Evolutionary conservation across 2,329 filamentous ascomycete genomes (phyloP).

Genomic region (Coniochaeta hoffmannii): DNA sequence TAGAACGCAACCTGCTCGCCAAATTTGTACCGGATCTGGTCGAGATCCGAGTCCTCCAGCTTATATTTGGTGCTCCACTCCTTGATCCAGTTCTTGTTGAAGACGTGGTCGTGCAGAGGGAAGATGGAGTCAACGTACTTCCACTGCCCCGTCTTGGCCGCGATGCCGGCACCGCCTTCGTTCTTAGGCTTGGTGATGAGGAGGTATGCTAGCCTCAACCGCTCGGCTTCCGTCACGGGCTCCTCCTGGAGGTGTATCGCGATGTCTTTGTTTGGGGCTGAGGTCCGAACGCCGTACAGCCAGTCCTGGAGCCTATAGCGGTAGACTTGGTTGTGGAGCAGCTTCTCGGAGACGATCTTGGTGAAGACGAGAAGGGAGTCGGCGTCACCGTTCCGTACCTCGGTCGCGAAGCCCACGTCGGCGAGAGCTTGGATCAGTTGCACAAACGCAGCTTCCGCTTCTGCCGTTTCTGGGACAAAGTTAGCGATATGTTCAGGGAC

Average conservation of each 20-base stretch:
- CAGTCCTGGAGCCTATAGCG: constrained; percentile 86
- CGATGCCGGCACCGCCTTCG: constrained; percentile 74
- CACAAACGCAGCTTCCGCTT: constrained; percentile 69
- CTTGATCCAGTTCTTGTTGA: constrained; percentile 70
- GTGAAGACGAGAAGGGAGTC: constrained; percentile 76
- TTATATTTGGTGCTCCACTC: constrained; percentile 67
- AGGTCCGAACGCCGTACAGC: constrained; percentile 78
- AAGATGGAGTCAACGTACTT: constrained; percentile 67
- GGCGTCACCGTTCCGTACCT: constrained; percentile 74
- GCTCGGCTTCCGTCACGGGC: constrained; percentile 79
- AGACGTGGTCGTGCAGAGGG: constrained; percentile 67
- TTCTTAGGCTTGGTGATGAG: constrained; percentile 67
- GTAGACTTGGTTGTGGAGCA: constrained; percentile 75
- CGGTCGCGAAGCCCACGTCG: constrained; percentile 73
- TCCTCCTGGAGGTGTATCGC: constrained; percentile 60
- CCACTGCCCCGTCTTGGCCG: constrained; percentile 62
- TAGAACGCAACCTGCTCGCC: constrained; percentile 88
- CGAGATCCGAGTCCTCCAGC: constrained; percentile 58
- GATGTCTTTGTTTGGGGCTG: constrained; percentile 68
- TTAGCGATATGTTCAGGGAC: background rate
- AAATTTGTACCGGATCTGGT: constrained; percentile 67
- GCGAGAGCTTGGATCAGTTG: constrained; percentile 70
- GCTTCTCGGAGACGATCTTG: constrained; percentile 66
- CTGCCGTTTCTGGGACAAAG: constrained; percentile 46
- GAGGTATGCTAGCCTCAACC: constrained; percentile 79